Evolutionary conservation across 257 asterid genomes (phyloP), one percentile per base, ranked within the genome.

Genomic region (Linaria vulgaris): DNA sequence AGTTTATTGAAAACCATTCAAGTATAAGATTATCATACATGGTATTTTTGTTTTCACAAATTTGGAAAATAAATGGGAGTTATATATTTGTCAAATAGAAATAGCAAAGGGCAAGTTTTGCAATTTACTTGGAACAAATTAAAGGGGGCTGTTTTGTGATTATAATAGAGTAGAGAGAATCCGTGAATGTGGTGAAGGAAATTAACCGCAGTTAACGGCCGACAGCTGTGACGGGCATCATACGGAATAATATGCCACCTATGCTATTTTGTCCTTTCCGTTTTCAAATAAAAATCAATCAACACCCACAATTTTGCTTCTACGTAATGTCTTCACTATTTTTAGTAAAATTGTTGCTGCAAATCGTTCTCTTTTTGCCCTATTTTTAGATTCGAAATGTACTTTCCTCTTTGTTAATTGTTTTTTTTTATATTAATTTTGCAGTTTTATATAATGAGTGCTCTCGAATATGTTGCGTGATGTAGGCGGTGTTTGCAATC

Each of bases 141-240:
- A 15, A 23, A 14, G 6, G 54, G 63, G 72, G 69, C 30, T 47
- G n/a, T 66, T 27, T 0, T 14, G 77, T 63, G 55, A 67, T 70
- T 34, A 51, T 8, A 13, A 1, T 3, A 23, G 2, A 16, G 41
- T 11, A n/a, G 41, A 67, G 41, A 44, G 17, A 38, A 46, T 51
- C 56, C 64, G n/a, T n/a, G 47, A 34, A 19, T 57, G 48, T 57
- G 49, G 63, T 57, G 27, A 66, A 66, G 59, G 57, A n/a, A 75
- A 66, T 31, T 57, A 79, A 71, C 81, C 72, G 60, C 59, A 52
- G 76, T 75, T 79, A 75, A 72, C 75, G 72, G 74, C 72, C 53
- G 66, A 72, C 55, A 68, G 27, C 56, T 70, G 64, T 70, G 69
- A 69, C 72, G 30, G 52, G 64, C 58, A 58, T 11, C 16, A 61